phyloP scores from a whole-genome alignment of 1,284 basidiomycete genomes.

The Apiotrichum montevideense region DNA sequence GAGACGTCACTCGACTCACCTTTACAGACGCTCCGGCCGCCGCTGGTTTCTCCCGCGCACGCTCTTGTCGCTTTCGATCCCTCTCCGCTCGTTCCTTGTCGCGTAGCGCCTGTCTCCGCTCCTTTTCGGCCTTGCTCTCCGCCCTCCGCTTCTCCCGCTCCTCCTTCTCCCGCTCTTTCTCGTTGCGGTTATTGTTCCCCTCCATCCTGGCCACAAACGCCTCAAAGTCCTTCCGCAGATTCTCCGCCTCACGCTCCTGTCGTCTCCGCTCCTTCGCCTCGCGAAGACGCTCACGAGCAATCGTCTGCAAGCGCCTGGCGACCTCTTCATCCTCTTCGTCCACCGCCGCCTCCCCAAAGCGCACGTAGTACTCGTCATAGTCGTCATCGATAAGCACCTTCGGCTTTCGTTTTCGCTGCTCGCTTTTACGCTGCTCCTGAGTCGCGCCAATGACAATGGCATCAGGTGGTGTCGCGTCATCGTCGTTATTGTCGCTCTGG shows the following conservation, averaged over 20 bases:
- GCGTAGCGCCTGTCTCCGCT: background rate
- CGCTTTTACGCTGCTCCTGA: slow-evolving; percentile 16
- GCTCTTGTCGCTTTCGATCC: background rate
- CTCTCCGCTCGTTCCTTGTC: background rate
- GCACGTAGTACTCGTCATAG: slow-evolving; percentile 35
- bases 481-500: slow-evolving; percentile 1
- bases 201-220: slow-evolving; percentile 10
- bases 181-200: background rate
- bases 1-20: background rate
- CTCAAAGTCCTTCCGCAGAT: slow-evolving; percentile 25
- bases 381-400: slow-evolving; percentile 28
- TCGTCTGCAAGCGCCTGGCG: slow-evolving; percentile 23
- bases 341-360: slow-evolving; percentile 24
- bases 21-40: no score
- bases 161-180: slow-evolving; percentile 4
- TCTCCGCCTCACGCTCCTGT: slow-evolving; percentile 21
- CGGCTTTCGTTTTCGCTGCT: background rate
- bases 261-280: slow-evolving; percentile 25
- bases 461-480: slow-evolving; percentile 18
- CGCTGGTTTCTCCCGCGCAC: no score
- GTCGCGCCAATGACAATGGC: slow-evolving; percentile 37
- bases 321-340: slow-evolving; percentile 26
- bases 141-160: slow-evolving; percentile 5
- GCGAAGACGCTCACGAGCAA: slow-evolving; percentile 26
- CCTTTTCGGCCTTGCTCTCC: slow-evolving; percentile 3